Evolutionary conservation across 345 rosid genomes (phyloP).

Genomic region (Durio zibethinus): DNA sequence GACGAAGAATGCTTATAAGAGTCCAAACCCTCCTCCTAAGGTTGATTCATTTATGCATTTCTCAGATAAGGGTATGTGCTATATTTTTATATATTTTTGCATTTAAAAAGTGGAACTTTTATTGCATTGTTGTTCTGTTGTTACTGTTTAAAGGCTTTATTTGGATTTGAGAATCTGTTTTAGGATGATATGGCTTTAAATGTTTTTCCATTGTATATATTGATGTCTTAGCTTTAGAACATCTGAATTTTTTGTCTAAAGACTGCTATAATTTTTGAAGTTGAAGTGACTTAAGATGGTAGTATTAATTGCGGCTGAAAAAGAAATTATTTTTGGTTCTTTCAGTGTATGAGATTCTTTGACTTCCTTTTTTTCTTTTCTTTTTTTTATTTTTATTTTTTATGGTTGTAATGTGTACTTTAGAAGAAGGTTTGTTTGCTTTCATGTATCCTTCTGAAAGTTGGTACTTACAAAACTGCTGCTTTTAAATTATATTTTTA

Average conservation of each 20-base stretch:
- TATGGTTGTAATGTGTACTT: neutral
- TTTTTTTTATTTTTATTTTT: neutral
- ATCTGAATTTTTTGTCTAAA: neutral
- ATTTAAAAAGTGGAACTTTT: neutral
- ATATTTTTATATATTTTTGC: neutral
- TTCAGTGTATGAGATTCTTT: neutral
- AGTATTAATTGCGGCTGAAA: neutral
- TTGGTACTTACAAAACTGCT: neutral
- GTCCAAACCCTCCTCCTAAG: conserved; percentile 62
- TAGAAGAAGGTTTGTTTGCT: neutral
- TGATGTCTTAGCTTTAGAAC: neutral
- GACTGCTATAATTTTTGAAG: neutral
- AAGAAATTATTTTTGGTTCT: neutral
- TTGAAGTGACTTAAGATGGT: neutral
- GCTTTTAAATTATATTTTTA: neutral
- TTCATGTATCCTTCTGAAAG: neutral
- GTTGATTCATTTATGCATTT: conserved; percentile 87
- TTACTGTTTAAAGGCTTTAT: neutral
- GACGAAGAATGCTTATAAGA: conserved; percentile 62
- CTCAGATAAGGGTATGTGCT: conserved; percentile 74
- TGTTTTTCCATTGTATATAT: neutral
- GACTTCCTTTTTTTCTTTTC: neutral
- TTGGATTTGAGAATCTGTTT: neutral
- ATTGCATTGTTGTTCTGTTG: neutral
- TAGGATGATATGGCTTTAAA: neutral